Evolutionary conservation across 1,284 basidiomycete species (phyloP).

Genomic region (Limonomyces culmigenus): DNA sequence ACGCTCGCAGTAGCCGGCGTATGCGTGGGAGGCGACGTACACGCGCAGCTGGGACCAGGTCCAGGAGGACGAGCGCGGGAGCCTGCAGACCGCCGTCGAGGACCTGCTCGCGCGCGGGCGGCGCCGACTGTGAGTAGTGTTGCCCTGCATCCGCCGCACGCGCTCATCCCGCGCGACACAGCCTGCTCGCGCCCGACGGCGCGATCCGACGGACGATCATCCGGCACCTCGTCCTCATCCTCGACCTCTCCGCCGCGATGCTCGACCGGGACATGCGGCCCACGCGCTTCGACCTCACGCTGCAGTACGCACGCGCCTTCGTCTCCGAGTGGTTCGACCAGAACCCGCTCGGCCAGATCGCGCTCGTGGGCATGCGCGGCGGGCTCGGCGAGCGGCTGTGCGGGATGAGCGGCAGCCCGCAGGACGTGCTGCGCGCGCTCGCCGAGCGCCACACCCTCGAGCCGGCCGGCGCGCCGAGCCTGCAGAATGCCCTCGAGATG

Average conservation of each 20-base stretch:
- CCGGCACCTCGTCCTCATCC: constrained; percentile 78
- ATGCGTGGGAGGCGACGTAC: constrained; percentile 94
- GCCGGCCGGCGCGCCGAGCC: constrained; percentile 81
- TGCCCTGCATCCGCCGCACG: not conserved
- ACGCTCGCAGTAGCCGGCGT: constrained; percentile 36
- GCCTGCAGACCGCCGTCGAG: constrained; percentile 79
- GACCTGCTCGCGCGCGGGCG: constrained; percentile 76
- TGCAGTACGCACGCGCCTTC: constrained; percentile 85
- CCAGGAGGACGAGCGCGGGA: constrained; percentile 89
- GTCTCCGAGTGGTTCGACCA: constrained; percentile 98
- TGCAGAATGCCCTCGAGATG: constrained; percentile 97
- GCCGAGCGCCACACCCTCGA: constrained; percentile 80
- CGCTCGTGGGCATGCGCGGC: constrained; percentile 80
- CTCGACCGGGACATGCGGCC: constrained; percentile 91
- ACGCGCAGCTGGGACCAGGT: constrained; percentile 94
- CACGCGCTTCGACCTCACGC: constrained; percentile 75
- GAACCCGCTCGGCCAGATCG: constrained; percentile 96
- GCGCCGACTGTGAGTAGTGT: constrained; percentile 52
- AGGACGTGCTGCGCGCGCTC: constrained; percentile 79
- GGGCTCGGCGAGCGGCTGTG: constrained; percentile 77
- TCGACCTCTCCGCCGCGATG: constrained; percentile 89
- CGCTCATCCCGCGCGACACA: constrained; percentile 12
- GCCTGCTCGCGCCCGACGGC: constrained; percentile 62
- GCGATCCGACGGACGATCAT: constrained; percentile 94
- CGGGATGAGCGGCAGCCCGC: constrained; percentile 89